phyloP scores from a whole-genome alignment of 2,329 filamentous ascomycete genomes.

The Knoxdaviesia proteae region DNA sequence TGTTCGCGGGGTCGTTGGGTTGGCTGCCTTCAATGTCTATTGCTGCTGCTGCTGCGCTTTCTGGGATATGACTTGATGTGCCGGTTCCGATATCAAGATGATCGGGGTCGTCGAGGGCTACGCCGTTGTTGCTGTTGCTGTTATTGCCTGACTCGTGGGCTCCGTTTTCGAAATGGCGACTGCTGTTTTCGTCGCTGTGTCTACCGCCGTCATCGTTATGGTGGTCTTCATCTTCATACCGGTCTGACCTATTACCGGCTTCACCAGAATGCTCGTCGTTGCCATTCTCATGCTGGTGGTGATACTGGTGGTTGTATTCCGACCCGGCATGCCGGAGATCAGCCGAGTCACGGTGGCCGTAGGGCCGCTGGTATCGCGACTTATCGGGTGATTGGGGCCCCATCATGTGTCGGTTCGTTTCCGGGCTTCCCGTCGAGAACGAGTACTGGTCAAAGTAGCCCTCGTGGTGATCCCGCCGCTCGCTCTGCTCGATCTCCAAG shows the following conservation, averaged over 20 bases:
- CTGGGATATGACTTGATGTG: no score
- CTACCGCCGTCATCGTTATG: not conserved
- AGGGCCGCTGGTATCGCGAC: constrained; percentile 6
- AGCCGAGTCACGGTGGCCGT: constrained; percentile 10
- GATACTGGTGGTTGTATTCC: not conserved
- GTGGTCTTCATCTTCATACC: no score
- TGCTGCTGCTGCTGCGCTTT: no score
- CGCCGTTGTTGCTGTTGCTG: constrained; percentile 1
- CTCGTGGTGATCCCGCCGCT: constrained; percentile 72
- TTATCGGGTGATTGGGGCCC: constrained; percentile 4
- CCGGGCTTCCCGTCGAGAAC: constrained; percentile 18
- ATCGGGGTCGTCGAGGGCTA: constrained; percentile 5
- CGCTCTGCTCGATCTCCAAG: constrained; percentile 87
- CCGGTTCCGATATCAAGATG: constrained; percentile 2
- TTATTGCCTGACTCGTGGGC: not conserved
- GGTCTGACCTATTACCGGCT: no score
- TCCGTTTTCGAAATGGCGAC: constrained; percentile 3
- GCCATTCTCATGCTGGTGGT: not conserved
- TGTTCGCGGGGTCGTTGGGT: constrained; percentile 9
- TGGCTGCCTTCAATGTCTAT: no score
- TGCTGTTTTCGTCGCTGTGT: constrained; percentile 6
- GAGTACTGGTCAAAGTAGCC: constrained; percentile 69
- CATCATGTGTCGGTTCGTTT: constrained; percentile 11
- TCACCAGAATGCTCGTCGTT: not conserved
- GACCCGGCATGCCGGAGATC: constrained; percentile 2